A percentile compares a stretch with the other conserved stretches of the same genome.
Evolutionary conservation across 2,329 filamentous ascomycete genomes (phyloP).

Genomic region (Cytospora piceicola): DNA sequence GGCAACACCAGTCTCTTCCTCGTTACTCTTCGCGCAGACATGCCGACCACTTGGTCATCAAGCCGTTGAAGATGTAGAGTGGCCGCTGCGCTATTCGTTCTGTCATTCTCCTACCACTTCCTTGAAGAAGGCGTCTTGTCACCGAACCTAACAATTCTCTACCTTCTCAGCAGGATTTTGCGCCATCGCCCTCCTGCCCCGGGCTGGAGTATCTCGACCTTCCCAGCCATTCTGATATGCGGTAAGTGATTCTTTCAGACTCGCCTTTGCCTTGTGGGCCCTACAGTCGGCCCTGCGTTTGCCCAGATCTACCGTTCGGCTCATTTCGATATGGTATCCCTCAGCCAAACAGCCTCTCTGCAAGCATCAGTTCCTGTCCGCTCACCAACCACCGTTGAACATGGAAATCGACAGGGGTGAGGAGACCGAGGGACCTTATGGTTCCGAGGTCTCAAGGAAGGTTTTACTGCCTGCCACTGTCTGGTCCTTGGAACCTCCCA

Average conservation of each 20-base stretch:
- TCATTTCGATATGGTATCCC: neutral
- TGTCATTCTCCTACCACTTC: slow-evolving; percentile 28
- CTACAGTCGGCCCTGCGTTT: neutral
- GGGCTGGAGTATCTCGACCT: slow-evolving; percentile 60
- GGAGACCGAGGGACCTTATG: slow-evolving; percentile 4
- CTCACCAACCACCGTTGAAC: slow-evolving; percentile 12
- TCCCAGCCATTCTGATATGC: slow-evolving; percentile 56
- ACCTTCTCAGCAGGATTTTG: slow-evolving; percentile 54
- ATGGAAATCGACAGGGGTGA: slow-evolving; percentile 20
- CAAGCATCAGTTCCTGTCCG: slow-evolving; percentile 30
- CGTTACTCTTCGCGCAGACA: slow-evolving; percentile 8
- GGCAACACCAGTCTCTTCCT: slow-evolving; percentile 13
- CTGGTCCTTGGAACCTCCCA: slow-evolving; percentile 8
- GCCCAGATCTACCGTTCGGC: neutral
- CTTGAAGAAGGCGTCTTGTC: slow-evolving; percentile 4
- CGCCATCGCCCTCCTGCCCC: slow-evolving; percentile 54
- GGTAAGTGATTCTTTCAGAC: slow-evolving; percentile 47
- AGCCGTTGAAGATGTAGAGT: slow-evolving; percentile 25
- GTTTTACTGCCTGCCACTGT: slow-evolving; percentile 19
- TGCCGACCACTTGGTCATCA: slow-evolving; percentile 16
- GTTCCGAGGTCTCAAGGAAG: slow-evolving; percentile 13
- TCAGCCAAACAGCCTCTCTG: neutral
- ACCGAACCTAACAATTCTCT: slow-evolving; percentile 37
- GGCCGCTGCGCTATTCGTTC: slow-evolving; percentile 11
- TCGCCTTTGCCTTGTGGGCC: neutral